Conservation (phyloP, 169 alveolate genomes). For the Miamiensis avidus region DNA sequence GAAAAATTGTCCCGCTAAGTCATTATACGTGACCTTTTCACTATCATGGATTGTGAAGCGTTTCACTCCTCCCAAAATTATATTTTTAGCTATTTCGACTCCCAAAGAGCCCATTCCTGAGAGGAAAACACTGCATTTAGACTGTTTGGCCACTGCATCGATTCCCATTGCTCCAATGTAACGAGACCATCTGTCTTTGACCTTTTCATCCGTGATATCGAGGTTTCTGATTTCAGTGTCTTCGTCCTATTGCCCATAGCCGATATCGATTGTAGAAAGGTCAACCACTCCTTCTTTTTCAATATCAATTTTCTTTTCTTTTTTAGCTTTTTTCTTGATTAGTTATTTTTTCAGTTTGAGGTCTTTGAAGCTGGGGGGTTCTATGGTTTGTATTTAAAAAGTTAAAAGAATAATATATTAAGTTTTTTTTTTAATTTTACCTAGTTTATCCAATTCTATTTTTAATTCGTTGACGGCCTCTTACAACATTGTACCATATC, state of each 20-base stretch:
- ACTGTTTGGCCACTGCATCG: slow-evolving; percentile 82
- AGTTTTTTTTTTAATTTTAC: too few relatives aligned
- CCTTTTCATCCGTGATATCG: slow-evolving; percentile 74
- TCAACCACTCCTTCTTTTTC: slow-evolving; percentile 53
- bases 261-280: slow-evolving; percentile 68
- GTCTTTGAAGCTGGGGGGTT: slow-evolving; percentile 47
- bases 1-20: slow-evolving; percentile 75
- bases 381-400: too few relatives aligned
- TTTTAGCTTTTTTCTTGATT: slow-evolving; percentile 45
- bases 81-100: slow-evolving; percentile 83
- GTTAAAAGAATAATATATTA: too few relatives aligned
- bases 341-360: slow-evolving; percentile 44
- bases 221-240: slow-evolving; percentile 31
- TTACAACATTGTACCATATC: slow-evolving; percentile 67
- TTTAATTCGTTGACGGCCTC: slow-evolving; percentile 70
- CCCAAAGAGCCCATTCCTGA: slow-evolving; percentile 79
- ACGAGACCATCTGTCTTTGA: slow-evolving; percentile 87
- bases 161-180: slow-evolving; percentile 89
- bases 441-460: slow-evolving; percentile 55
- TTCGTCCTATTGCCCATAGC: slow-evolving; percentile 52
- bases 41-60: slow-evolving; percentile 70
- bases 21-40: slow-evolving; percentile 40
- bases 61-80: slow-evolving; percentile 82
- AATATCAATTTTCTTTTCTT: slow-evolving; percentile 32
- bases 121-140: slow-evolving; percentile 69